These are phyloP conservation scores for Collybia mongolica DNA, from an alignment of 768 basidiomycete species.

Conservation along the genomic window DNA sequence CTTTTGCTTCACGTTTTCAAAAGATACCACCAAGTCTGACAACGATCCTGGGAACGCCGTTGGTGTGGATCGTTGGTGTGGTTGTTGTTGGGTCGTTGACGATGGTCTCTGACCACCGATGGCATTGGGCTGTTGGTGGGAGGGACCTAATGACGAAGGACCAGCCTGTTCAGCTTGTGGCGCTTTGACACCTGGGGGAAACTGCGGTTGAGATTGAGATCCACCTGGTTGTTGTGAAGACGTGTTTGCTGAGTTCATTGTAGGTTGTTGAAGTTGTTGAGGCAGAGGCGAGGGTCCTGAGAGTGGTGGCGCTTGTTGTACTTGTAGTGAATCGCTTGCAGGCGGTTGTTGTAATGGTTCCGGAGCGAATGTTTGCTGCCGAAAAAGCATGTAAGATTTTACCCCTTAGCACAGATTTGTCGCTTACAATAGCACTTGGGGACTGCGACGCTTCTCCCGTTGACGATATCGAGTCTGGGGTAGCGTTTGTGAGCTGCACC, in stretches of 20 bases:
- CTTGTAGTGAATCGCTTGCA: constrained; percentile 22
- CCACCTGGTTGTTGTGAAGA: constrained; percentile 37
- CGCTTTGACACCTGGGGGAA: constrained; percentile 70
- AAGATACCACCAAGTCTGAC: constrained; percentile 90
- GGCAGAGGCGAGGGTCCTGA: constrained; percentile 39
- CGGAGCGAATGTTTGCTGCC: constrained; percentile 34
- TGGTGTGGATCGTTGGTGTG: constrained; percentile 34
- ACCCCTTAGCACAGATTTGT: background rate
- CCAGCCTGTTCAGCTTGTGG: constrained; percentile 43
- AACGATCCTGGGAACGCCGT: constrained; percentile 77
- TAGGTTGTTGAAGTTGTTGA: constrained; percentile 39
- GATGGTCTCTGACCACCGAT: constrained; percentile 51
- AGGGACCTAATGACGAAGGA: constrained; percentile 16
- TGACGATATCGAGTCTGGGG: constrained; percentile 28
- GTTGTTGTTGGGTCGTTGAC: constrained; percentile 48
- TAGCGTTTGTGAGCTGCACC: no score
- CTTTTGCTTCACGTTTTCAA: constrained; percentile 96
- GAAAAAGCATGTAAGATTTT: background rate
- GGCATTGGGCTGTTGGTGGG: constrained; percentile 34
- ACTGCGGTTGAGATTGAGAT: constrained; percentile 57
- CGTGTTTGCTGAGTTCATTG: constrained; percentile 19
- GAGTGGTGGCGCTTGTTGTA: constrained; percentile 25
- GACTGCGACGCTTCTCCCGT: constrained; percentile 40
- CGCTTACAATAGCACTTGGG: constrained; percentile 35
- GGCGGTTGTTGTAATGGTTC: constrained; percentile 36